Conservation (phyloP, 805 yeast species). For the Priceomyces melissophilus region DNA sequence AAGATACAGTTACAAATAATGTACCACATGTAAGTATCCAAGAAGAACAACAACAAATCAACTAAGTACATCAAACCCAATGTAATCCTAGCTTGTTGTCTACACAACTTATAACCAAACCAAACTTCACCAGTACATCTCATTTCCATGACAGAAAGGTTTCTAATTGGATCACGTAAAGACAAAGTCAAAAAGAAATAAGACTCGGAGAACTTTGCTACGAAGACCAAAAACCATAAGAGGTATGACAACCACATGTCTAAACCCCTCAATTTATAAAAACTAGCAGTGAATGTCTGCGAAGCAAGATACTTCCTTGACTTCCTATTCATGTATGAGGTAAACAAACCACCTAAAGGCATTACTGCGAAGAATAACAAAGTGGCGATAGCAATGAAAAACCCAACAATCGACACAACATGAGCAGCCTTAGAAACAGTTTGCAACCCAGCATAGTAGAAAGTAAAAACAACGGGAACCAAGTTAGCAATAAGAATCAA, state of each 20-base stretch:
- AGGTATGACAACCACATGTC: conserved; percentile 97
- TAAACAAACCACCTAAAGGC: conserved; percentile 97
- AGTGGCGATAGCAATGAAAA: conserved; percentile 84
- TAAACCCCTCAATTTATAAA: conserved; percentile 73
- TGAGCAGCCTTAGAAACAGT: conserved; percentile 68
- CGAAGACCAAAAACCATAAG: conserved; percentile 85
- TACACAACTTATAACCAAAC: conserved; percentile 75
- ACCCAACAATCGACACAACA: conserved; percentile 79
- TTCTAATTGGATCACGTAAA: conserved; percentile 91
- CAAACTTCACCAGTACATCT: conserved; percentile 95
- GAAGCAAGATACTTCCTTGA: conserved; percentile 89
- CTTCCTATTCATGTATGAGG: conserved; percentile 82
- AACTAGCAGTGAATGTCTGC: conserved; percentile 93
- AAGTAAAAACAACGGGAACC: conserved; percentile 83
- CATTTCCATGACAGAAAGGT: conserved; percentile 78
- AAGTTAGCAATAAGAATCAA: conserved; percentile 67
- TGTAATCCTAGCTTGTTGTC: conserved; percentile 82
- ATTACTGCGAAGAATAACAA: conserved; percentile 82
- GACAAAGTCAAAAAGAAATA: conserved; percentile 88
- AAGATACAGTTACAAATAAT: conserved; percentile 90
- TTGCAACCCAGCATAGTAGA: conserved; percentile 71
- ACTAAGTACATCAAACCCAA: conserved; percentile 91
- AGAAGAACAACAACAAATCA: conserved; percentile 91
- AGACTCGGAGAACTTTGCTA: conserved; percentile 86
- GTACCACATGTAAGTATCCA: conserved; percentile 99